phyloP scores from a whole-genome alignment of 495 filamentous ascomycete genomes.

The Bombardia bombarda region DNA sequence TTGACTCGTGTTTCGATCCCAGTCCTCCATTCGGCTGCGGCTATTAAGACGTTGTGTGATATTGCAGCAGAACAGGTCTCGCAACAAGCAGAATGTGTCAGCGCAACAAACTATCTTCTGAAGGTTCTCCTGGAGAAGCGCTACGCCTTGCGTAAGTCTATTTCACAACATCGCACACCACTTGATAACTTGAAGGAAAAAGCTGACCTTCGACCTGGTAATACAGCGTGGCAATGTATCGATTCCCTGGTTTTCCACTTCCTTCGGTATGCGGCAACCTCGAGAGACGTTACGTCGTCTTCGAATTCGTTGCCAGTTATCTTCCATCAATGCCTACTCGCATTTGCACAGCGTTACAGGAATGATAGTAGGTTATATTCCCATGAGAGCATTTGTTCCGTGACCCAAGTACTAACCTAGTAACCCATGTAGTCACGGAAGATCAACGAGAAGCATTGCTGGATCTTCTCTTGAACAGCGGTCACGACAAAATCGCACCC shows the following conservation, averaged over 20 bases:
- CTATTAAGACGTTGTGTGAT: constrained; percentile 84
- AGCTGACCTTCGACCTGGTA: no score
- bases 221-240: constrained; percentile 66
- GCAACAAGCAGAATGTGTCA: constrained; percentile 62
- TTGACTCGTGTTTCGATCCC: constrained; percentile 70
- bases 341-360: constrained; percentile 88
- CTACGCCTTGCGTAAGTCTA: constrained; percentile 67
- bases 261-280: constrained; percentile 66
- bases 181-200: no score
- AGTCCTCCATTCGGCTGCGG: constrained; percentile 86
- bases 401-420: neutral
- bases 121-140: constrained; percentile 89
- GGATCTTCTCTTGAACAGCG: constrained; percentile 78
- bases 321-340: constrained; percentile 79
- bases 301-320: constrained; percentile 51
- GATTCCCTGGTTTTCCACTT: constrained; percentile 96
- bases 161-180: no score
- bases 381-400: neutral
- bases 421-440: constrained; percentile 16
- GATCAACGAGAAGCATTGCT: constrained; percentile 88
- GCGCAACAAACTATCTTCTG: constrained; percentile 88
- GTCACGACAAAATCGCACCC: constrained; percentile 82
- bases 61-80: constrained; percentile 81
- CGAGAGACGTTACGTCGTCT: constrained; percentile 8
- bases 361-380: constrained; percentile 55